Evolutionary conservation across 106 monocot species (phyloP).

Genomic region (Triglochin maritima): DNA sequence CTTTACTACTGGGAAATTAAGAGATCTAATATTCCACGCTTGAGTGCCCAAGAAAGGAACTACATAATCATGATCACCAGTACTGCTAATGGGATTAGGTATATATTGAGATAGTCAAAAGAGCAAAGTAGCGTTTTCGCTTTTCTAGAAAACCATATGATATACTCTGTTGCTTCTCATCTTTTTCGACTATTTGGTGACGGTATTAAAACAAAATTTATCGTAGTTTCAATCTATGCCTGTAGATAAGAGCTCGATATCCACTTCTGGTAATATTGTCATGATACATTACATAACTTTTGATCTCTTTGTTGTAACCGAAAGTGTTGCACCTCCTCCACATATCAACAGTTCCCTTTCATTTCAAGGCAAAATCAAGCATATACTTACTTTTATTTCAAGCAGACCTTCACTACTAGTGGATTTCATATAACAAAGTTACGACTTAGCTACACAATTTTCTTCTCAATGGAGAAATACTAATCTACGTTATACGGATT

Average conservation of each 20-base stretch:
- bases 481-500: too few species aligned
- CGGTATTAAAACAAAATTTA: too few species aligned
- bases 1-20: conserved; percentile 4
- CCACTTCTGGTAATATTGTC: conserved; percentile 34
- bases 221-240: background rate
- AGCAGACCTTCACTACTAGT: too few species aligned
- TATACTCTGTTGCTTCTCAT: too few species aligned
- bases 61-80: conserved; percentile 11
- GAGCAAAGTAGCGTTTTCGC: too few species aligned
- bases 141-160: too few species aligned
- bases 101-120: background rate
- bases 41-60: conserved; percentile 2
- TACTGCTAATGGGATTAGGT: background rate
- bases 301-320: conserved; percentile 8
- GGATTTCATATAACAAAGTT: too few species aligned
- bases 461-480: too few species aligned
- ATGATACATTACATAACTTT: conserved; percentile 31
- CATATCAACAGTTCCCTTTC: conserved; percentile 23
- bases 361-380: too few species aligned
- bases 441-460: too few species aligned
- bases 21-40: conserved; percentile 18
- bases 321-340: conserved; percentile 29
- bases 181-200: too few species aligned
- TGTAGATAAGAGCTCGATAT: conserved; percentile 14
- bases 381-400: too few species aligned